These are phyloP conservation scores for Fusarium buxicola DNA, from an alignment of 2,329 filamentous ascomycete genomes.

Conservation along the genomic window DNA sequence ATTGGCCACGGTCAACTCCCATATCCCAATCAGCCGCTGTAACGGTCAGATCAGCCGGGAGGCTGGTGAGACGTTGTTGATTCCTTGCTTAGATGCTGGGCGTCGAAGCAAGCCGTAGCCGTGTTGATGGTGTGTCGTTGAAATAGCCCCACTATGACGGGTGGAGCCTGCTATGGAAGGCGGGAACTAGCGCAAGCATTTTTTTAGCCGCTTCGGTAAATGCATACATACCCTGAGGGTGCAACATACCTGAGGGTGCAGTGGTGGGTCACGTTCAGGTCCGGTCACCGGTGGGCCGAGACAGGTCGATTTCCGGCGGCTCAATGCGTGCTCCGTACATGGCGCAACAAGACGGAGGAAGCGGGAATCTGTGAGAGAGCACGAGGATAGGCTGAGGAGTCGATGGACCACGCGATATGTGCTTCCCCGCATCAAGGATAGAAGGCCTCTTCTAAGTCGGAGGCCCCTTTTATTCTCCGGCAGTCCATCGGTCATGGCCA, in stretches of 20 bases:
- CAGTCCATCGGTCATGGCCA: background rate
- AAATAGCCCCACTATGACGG: slow-evolving; percentile 41
- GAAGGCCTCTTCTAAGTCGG: background rate
- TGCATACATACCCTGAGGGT: slow-evolving; percentile 42
- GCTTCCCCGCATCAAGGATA: slow-evolving; percentile 17
- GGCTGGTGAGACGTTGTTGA: slow-evolving; percentile 18
- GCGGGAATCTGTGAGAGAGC: slow-evolving; percentile 18
- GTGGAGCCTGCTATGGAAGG: slow-evolving; percentile 27
- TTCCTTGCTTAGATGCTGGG: slow-evolving; percentile 4
- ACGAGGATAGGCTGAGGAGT: slow-evolving; percentile 16
- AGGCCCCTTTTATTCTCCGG: slow-evolving; percentile 1
- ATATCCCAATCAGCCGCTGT: slow-evolving; percentile 5
- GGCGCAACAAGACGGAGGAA: slow-evolving; percentile 15
- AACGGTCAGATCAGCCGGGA: slow-evolving; percentile 19
- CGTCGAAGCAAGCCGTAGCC: slow-evolving; percentile 27
- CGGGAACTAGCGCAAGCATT: slow-evolving; percentile 48
- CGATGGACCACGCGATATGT: slow-evolving; percentile 17
- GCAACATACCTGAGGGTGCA: slow-evolving; percentile 20
- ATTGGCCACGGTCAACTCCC: background rate
- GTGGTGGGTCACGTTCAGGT: slow-evolving; percentile 14
- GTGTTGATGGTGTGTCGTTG: slow-evolving; percentile 46
- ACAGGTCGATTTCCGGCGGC: slow-evolving; percentile 28
- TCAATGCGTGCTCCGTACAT: slow-evolving; percentile 2
- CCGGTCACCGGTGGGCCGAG: slow-evolving; percentile 21
- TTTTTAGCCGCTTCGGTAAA: slow-evolving; percentile 46